A percentile compares a stretch with the other conserved stretches of the same genome.
These are phyloP conservation scores for Penicillium brasilianum DNA, from an alignment of 2,329 filamentous ascomycete genomes.

Conservation along the genomic window DNA sequence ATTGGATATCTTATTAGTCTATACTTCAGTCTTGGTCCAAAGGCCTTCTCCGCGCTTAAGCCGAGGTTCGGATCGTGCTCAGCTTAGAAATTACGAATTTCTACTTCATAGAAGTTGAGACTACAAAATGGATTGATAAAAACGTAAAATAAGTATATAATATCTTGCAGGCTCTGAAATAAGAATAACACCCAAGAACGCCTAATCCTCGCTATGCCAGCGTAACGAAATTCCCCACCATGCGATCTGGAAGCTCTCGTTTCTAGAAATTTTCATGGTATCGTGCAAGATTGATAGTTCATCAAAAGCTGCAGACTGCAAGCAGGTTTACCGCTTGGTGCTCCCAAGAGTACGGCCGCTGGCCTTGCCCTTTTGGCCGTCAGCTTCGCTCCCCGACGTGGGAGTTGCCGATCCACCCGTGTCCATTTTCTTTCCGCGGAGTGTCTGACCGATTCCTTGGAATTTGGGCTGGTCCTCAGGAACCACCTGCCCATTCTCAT, in stretches of 20 bases:
- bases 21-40: neutral
- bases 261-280: constrained; percentile 19
- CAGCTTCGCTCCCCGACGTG: constrained; percentile 43
- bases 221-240: constrained; percentile 9
- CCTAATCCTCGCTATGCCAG: constrained; percentile 36
- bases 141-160: neutral
- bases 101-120: neutral
- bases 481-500: constrained; percentile 64
- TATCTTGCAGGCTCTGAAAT: neutral
- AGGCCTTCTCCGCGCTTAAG: neutral
- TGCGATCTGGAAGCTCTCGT: constrained; percentile 17
- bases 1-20: neutral
- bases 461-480: constrained; percentile 76
- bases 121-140: neutral
- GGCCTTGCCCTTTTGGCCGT: constrained; percentile 31
- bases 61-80: neutral
- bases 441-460: constrained; percentile 80
- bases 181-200: constrained; percentile 28
- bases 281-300: constrained; percentile 16
- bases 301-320: neutral
- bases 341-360: constrained; percentile 28
- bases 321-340: constrained; percentile 22
- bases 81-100: neutral
- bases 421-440: constrained; percentile 75
- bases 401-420: constrained; percentile 43